Evolutionary conservation across 371 early-diverging fungal genomes (phyloP).

Genomic region (Neoconidiobolus thromboides): DNA sequence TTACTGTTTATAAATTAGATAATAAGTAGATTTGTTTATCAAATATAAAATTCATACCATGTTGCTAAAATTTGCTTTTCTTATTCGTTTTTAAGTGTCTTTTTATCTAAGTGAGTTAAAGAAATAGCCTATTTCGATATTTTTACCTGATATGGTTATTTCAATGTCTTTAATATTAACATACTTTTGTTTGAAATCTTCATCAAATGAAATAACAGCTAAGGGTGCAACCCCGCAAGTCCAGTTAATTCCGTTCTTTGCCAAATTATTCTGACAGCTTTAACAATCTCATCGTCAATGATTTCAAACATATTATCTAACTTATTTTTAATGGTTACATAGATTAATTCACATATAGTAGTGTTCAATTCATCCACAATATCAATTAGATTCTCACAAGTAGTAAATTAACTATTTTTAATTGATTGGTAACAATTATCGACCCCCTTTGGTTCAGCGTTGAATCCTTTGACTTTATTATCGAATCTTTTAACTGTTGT

Average conservation of each 20-base stretch:
- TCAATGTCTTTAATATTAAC: neutral
- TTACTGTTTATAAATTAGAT: no score
- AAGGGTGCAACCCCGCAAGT: slow-evolving; percentile 12
- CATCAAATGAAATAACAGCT: neutral
- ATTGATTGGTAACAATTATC: slow-evolving; percentile 72
- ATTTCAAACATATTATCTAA: slow-evolving; percentile 73
- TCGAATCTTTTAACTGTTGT: slow-evolving; percentile 72
- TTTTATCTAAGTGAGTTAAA: neutral
- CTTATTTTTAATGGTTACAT: slow-evolving; percentile 39
- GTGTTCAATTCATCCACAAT: slow-evolving; percentile 94
- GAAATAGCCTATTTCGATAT: neutral
- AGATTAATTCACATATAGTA: slow-evolving; percentile 73
- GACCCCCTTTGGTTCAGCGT: slow-evolving; percentile 77
- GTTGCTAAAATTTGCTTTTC: no score
- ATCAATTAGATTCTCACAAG: slow-evolving; percentile 60
- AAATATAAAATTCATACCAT: no score
- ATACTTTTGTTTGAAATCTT: neutral
- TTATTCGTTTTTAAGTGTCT: no score
- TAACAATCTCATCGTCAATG: slow-evolving; percentile 85
- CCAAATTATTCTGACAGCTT: slow-evolving; percentile 89
- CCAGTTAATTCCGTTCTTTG: slow-evolving; percentile 23
- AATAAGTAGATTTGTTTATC: no score
- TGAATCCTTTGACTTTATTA: slow-evolving; percentile 27
- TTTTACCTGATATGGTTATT: neutral
- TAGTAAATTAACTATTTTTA: slow-evolving; percentile 28